These are phyloP conservation scores for Dimargaris xerosporica DNA, from an alignment of 192 early-diverging fungal genomes.

Conservation along the genomic window DNA sequence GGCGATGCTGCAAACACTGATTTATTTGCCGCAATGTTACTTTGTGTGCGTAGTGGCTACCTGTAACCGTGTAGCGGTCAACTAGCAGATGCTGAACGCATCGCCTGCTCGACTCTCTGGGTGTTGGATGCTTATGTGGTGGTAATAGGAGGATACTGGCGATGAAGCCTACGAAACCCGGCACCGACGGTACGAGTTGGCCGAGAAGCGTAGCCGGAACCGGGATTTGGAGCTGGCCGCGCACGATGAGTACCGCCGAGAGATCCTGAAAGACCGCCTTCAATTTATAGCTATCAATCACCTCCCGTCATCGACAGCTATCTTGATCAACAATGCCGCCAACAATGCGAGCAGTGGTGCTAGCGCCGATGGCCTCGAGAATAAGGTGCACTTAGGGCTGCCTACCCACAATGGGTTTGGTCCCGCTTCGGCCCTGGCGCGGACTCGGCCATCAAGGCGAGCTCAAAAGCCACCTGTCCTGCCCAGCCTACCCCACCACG, in stretches of 20 bases:
- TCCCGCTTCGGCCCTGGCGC: background rate
- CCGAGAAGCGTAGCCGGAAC: constrained; percentile 2
- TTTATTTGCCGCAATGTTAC: no score
- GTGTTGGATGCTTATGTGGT: background rate
- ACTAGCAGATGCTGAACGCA: background rate
- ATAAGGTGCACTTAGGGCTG: background rate
- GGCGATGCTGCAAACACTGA: no score
- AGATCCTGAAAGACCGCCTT: background rate
- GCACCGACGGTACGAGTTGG: constrained; percentile 5
- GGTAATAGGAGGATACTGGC: background rate
- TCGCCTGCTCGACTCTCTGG: background rate
- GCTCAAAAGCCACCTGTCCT: background rate
- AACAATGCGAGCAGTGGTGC: background rate
- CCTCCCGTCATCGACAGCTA: background rate
- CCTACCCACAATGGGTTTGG: background rate
- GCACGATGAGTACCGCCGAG: background rate
- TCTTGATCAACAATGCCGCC: background rate
- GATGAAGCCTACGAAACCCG: background rate
- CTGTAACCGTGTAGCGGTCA: background rate
- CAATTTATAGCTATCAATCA: background rate
- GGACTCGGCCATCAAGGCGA: background rate
- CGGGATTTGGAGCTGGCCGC: constrained; percentile 11
- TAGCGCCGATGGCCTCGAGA: background rate
- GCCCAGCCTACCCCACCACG: background rate
- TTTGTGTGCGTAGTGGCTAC: no score